Evolutionary conservation across 2,329 filamentous ascomycete genomes (phyloP), one percentile per base, ranked within the genome.

Genomic region (Alternaria dauci): DNA sequence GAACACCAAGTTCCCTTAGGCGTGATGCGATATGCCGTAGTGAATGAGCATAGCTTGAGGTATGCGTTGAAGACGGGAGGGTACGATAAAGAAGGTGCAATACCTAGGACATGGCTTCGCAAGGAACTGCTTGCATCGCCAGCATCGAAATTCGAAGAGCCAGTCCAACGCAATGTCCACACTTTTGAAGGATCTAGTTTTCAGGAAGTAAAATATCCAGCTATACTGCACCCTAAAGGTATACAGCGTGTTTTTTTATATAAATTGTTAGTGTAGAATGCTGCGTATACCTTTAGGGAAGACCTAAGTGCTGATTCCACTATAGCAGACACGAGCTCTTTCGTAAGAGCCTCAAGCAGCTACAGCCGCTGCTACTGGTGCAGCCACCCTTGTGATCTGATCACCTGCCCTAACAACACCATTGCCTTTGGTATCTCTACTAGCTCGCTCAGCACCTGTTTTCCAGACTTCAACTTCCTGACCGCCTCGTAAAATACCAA

Each of bases 351-450:
- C 38, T 38, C 32, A 93, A 71, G 93, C 93, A 65, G 93, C 92
- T 79, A 92, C 91, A 61, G 93, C 93, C 67, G 88, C 93, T 62
- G 89, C 87, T 55, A 91, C 86, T 28, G 93, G 91, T 77, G 91
- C 87, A 16, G 87, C 82, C 48, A 94, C 87, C 79, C 91, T 91
- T 64, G 93, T 96, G 59, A 91, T 87, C 81, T 96, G 93, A 67
- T 87, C 84, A 48, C 92, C 93, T 67, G 92, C 92, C 28, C 41
- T 47, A 65, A 92, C 89, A 69, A 94, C 86, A 68, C 96, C 88
- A 76, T 90, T 85, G 30, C 92, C 92, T 44, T 87, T 84, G 14
- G 88, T 90, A 76, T 96, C 93, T 75, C 91, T 92, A 76, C 23
- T 28, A 88, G 54, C 47, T 50, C 14, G 20, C 36, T 55, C 56